Conservation (phyloP, 139 green algal species). For the Pseudopediastrum boryanum region DNA sequence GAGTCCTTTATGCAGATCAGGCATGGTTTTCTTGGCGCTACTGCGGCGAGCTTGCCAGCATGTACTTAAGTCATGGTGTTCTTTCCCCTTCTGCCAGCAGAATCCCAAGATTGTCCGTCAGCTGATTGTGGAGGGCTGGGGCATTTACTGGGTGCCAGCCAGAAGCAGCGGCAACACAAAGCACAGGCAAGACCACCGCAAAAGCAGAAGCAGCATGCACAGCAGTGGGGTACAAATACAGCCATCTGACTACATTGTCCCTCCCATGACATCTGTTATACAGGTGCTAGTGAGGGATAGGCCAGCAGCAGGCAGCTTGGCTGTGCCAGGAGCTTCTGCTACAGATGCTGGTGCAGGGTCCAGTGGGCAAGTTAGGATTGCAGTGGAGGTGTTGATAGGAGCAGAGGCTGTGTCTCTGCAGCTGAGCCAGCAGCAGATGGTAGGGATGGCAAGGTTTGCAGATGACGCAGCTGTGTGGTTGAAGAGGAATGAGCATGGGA, state of each 20-base stretch:
- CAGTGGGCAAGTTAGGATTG: too few species aligned
- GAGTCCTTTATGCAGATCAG: too few species aligned
- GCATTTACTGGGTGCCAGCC: conserved; percentile 40
- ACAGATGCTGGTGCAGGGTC: too few species aligned
- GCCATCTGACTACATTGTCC: neutral
- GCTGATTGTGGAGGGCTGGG: conserved; percentile 35
- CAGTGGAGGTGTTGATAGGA: conserved; percentile 48
- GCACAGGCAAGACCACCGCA: neutral
- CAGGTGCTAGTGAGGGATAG: too few species aligned
- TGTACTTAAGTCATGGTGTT: too few species aligned
- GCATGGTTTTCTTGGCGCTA: too few species aligned
- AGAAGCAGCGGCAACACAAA: neutral
- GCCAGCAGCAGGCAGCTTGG: too few species aligned
- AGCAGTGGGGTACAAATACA: neutral
- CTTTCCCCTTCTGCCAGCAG: too few species aligned
- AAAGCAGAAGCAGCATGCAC: conserved; percentile 9
- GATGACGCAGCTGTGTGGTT: conserved; percentile 56
- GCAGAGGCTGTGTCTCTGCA: conserved; percentile 42
- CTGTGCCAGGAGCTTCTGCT: too few species aligned
- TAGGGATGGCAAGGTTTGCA: conserved; percentile 40
- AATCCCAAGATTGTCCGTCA: conserved; percentile 27
- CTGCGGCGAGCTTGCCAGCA: too few species aligned
- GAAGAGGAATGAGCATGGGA: conserved; percentile 50
- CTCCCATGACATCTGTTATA: conserved; percentile 1
- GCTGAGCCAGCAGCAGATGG: conserved; percentile 42